A percentile compares a stretch with the other conserved stretches of the same genome.
Conservation (phyloP, 495 filamentous ascomycete genomes). For the Podospora australis region DNA sequence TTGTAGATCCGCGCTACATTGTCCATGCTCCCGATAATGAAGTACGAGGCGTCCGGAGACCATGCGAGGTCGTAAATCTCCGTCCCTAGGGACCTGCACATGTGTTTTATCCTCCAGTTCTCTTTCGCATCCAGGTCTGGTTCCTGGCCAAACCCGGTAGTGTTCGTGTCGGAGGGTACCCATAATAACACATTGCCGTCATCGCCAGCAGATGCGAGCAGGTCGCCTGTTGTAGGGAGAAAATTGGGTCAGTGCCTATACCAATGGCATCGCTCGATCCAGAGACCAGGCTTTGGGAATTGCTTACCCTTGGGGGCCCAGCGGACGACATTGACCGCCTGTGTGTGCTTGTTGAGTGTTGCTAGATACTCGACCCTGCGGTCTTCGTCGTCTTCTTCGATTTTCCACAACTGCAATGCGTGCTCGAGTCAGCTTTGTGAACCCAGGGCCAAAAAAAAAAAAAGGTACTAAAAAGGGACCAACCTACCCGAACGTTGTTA, state of each 20-base stretch:
- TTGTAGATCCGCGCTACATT: conserved; percentile 97
- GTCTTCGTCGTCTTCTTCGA: conserved; percentile 80
- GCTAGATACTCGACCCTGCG: conserved; percentile 84
- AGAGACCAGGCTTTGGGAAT: too few relatives aligned
- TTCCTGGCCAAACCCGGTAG: conserved; percentile 65
- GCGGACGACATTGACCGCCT: conserved; percentile 96
- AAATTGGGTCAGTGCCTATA: conserved; percentile 23
- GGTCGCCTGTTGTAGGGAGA: conserved; percentile 74
- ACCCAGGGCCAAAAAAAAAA: not conserved
- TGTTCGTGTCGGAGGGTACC: conserved; percentile 73
- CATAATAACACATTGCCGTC: conserved; percentile 95
- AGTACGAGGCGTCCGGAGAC: conserved; percentile 93
- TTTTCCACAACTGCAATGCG: conserved; percentile 76
- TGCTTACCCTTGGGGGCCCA: conserved; percentile 81
- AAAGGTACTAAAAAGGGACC: not conserved
- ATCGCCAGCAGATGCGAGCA: conserved; percentile 90
- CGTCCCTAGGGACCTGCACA: conserved; percentile 85
- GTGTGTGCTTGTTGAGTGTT: conserved; percentile 86
- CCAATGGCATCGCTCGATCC: too few relatives aligned
- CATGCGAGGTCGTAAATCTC: conserved; percentile 98
- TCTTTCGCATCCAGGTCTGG: conserved; percentile 81
- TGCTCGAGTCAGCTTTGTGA: not conserved
- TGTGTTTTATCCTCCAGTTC: conserved; percentile 92
- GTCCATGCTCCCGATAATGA: conserved; percentile 99
- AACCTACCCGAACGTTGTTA: conserved; percentile 86